Conservation (phyloP, 2,329 filamentous ascomycete species). For the Diaporthe nobilis region DNA sequence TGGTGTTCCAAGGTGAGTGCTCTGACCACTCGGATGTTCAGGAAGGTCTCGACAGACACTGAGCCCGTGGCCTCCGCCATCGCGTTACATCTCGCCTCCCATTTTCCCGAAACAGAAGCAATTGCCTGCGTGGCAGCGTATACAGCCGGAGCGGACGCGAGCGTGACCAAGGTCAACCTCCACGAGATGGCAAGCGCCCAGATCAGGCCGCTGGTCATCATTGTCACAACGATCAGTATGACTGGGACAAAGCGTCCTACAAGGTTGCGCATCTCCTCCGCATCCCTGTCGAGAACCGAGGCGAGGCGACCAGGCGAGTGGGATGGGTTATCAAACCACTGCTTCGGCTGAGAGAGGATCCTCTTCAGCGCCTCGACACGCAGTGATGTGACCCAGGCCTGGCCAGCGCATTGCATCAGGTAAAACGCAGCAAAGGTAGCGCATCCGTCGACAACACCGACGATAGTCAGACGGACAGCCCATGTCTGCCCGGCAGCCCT, state of each 20-base stretch:
- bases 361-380: conserved; percentile 77
- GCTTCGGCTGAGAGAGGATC: conserved; percentile 81
- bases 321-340: conserved; percentile 81
- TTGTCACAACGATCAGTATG: conserved; percentile 74
- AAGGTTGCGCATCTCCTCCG: conserved; percentile 89
- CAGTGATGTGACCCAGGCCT: conserved; percentile 82
- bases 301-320: conserved; percentile 76
- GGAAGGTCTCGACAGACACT: conserved; percentile 81
- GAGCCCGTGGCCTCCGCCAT: conserved; percentile 72
- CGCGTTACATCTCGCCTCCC: conserved; percentile 79
- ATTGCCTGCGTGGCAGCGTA: conserved; percentile 77
- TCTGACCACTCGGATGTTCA: conserved; percentile 84
- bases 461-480: conserved; percentile 76
- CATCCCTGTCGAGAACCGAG: conserved; percentile 83
- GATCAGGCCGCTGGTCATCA: conserved; percentile 76
- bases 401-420: conserved; percentile 78
- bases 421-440: conserved; percentile 78
- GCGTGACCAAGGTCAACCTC: conserved; percentile 83
- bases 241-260: conserved; percentile 83
- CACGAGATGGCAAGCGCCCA: conserved; percentile 85
- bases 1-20: conserved; percentile 80
- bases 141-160: conserved; percentile 78
- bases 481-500: conserved; percentile 71
- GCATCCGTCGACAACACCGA: conserved; percentile 77
- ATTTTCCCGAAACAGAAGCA: conserved; percentile 74